Evolutionary conservation across 805 yeast species (phyloP), one percentile per base, ranked within the genome.

Genomic region (Myxozyma melibiosi): DNA sequence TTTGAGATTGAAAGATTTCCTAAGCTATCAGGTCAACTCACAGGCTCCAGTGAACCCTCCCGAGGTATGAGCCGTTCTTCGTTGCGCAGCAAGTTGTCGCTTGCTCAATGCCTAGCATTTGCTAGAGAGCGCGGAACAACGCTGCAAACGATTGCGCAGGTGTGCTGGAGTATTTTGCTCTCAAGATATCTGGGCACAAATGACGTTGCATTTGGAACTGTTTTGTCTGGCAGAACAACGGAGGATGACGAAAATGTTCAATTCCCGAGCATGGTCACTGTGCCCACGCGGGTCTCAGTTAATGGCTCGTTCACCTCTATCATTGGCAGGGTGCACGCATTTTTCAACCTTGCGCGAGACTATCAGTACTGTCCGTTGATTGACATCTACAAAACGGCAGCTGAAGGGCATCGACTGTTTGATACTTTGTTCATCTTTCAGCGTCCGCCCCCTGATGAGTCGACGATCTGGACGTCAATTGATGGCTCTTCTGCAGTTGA

Each of bases 381-480:
- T 3, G 20, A 14, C 7, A 53, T 46, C 39, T 52, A 37, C 35
- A 35, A 48, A 14, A 41, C 35, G 3, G 52, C 25, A 2, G 37
- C 43, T 8, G 39, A 33, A 7, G 65, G 61, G 11, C 28, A 44
- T 22, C 35, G 51, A n/a, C n/a, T 53, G 31, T 55, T 65, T 37
- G 65, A 65, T 39, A 65, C 67, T 31, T 45, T 65, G 11, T 65
- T 65, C 35, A 30, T 65, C 8, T 64, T 45, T 37, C 67, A 65
- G 39, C 28, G 39, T 14, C 24, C 35, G 13, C 24, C 37, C 11
- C 47, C 4, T 1, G n/a, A 8, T 6, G 27, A 11, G 8, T 16
- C 27, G n/a, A 31, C n/a, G 7, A 27, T 64, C 8, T 64, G 67
- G 62, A 18, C 11, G 7, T 43, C 53, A 3, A 47, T 45, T 7